These are phyloP conservation scores for Leccinum pachyderme DNA, from an alignment of 1,284 basidiomycete genomes.

Conservation along the genomic window DNA sequence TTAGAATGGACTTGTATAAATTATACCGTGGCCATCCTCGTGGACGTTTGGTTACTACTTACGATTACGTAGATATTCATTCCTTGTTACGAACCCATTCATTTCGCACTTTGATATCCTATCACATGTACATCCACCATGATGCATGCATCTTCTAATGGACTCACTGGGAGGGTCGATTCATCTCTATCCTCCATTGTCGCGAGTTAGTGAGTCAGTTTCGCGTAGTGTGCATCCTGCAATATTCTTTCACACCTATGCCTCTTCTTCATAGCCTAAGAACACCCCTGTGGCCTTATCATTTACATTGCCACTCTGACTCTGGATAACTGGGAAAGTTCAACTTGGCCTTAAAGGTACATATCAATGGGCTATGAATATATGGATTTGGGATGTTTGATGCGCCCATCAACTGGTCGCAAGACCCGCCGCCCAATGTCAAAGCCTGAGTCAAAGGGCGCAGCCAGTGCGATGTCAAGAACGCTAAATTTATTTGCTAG, in stretches of 20 bases:
- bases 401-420: not conserved
- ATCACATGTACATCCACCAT: not conserved
- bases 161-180: not conserved
- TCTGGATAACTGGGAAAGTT: too few relatives aligned
- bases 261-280: not conserved
- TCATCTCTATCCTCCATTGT: not conserved
- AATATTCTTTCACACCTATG: not conserved
- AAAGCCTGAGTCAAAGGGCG: too few relatives aligned
- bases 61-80: not conserved
- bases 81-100: not conserved
- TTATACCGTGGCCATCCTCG: too few relatives aligned
- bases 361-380: too few relatives aligned
- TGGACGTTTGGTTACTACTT: not conserved
- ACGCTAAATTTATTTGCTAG: too few relatives aligned
- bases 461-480: not conserved
- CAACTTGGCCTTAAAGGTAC: too few relatives aligned
- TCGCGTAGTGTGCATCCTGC: not conserved
- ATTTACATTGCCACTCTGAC: too few relatives aligned
- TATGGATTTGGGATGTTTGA: not conserved
- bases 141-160: not conserved
- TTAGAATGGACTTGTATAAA: not conserved
- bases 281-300: too few relatives aligned
- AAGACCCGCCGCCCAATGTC: too few relatives aligned
- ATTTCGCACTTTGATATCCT: not conserved
- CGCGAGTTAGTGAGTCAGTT: not conserved